These are phyloP conservation scores for Volvox reticuliferus DNA, from an alignment of 139 green algal genomes.

Conservation along the genomic window DNA sequence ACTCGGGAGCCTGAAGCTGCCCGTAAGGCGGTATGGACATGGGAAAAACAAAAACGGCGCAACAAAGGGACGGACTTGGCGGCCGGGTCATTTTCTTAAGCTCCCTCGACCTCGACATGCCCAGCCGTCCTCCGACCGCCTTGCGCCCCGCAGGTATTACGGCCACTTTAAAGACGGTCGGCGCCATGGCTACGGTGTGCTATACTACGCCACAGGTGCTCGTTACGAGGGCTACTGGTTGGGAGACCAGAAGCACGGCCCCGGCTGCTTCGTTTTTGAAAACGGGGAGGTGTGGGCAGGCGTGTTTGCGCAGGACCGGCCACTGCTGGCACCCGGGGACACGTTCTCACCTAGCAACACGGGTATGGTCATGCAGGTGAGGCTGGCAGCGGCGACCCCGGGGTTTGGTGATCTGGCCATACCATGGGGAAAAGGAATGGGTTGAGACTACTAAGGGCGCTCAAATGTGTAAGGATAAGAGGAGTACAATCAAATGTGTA, in stretches of 20 bases:
- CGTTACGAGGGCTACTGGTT: constrained; percentile 60
- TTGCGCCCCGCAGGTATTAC: constrained; percentile 59
- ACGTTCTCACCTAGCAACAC: constrained; percentile 52
- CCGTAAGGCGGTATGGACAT: no score
- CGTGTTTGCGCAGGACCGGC: constrained; percentile 68
- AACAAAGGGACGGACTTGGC: no score
- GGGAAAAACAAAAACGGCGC: no score
- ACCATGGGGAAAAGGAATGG: background rate
- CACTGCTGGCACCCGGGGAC: constrained; percentile 52
- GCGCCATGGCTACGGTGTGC: constrained; percentile 68
- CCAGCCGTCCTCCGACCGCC: no score
- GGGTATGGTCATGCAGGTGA: constrained; percentile 47
- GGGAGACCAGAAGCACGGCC: constrained; percentile 58
- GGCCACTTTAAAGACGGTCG: constrained; percentile 73
- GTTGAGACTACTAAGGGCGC: no score
- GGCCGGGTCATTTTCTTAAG: no score
- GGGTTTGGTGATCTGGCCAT: background rate
- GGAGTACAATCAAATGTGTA: no score
- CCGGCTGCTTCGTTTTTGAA: constrained; percentile 61
- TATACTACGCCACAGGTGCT: constrained; percentile 76
- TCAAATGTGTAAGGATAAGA: no score
- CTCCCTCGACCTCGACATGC: no score
- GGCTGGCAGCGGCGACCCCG: background rate
- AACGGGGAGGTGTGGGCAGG: constrained; percentile 66
- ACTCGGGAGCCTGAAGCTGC: no score